Conservation (phyloP, 2,329 filamentous ascomycete genomes). For the Calonectria fujianensis region DNA sequence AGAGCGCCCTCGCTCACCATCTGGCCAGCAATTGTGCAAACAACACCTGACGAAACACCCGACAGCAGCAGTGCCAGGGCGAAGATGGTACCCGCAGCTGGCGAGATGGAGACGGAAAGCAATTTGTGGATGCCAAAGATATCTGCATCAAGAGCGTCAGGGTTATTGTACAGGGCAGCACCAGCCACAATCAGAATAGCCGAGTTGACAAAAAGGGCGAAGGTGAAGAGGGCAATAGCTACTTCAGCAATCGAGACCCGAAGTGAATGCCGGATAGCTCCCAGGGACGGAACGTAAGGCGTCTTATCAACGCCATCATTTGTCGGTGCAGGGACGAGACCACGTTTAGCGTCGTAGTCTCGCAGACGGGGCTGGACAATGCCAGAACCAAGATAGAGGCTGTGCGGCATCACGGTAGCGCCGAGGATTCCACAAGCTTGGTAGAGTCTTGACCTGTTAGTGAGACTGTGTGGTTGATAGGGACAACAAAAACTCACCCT, state of each 20-base stretch:
- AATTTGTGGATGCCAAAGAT: slow-evolving; percentile 89
- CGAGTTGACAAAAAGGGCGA: slow-evolving; percentile 89
- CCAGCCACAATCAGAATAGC: slow-evolving; percentile 89
- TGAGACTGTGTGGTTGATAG: background rate
- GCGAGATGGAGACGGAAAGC: slow-evolving; percentile 80
- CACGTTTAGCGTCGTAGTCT: slow-evolving; percentile 77
- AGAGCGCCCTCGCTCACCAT: slow-evolving; percentile 92
- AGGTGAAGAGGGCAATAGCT: slow-evolving; percentile 84
- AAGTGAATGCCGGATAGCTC: slow-evolving; percentile 83
- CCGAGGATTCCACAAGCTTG: slow-evolving; percentile 86
- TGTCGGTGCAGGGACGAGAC: slow-evolving; percentile 66
- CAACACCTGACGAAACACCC: slow-evolving; percentile 87
- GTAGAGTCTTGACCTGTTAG: slow-evolving; percentile 66
- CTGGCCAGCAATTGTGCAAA: slow-evolving; percentile 92
- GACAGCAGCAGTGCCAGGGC: slow-evolving; percentile 87
- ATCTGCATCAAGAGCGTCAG: slow-evolving; percentile 79
- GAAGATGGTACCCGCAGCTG: slow-evolving; percentile 88
- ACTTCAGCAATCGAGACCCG: slow-evolving; percentile 84
- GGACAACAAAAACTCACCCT: slow-evolving; percentile 62
- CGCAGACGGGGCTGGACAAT: slow-evolving; percentile 80
- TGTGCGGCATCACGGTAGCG: slow-evolving; percentile 84
- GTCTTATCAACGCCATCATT: slow-evolving; percentile 65
- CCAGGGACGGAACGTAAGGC: slow-evolving; percentile 81
- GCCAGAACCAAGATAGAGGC: slow-evolving; percentile 80
- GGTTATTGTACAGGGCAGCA: slow-evolving; percentile 80